Evolutionary conservation across 1,284 basidiomycete species (phyloP), one percentile per base, ranked within the genome.

Genomic region (Coniferiporia weirii): DNA sequence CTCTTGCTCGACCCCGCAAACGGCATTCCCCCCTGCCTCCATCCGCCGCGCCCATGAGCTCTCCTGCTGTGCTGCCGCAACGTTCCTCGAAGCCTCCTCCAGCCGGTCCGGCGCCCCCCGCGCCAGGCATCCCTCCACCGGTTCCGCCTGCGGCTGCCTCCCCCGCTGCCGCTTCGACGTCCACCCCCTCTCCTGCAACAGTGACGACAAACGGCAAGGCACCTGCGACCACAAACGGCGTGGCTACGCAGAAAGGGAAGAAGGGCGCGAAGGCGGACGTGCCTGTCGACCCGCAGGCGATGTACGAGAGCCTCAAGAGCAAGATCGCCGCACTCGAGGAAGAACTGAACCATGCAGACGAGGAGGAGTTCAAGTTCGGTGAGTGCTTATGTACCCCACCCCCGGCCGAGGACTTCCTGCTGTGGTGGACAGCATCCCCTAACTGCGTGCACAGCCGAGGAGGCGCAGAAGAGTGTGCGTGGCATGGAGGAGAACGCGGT

Each of bases 251-350:
- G 48, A 56, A 65, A 51, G 55, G 52, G 66, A 64, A 63, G 44
- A 88, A 86, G 80, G 87, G 87, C 76, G 86, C 82, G 70, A 79
- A 76, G 64, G 85, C 88, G 38, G 70, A 72, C 57, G 70, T 77
- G 17, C 84, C 85, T 10, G 80, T 90, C 54, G 89, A 91, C 72
- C 89, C 89, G 54, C 86, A 84, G 5, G 80, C 84, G 53, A 89
- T 92, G 87, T 91, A 91, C 69, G 89, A 92, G 72, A 89, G 84
- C 61, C 76, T 92, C 66, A 90, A 87, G 80, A 92, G 78, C 71
- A 79, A 89, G 71, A 92, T 92, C 72, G 89, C 90, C 4, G 89
- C 87, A 49, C 73, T 92, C 65, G 89, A 92, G 68, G 90, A 91
- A 71, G 89, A 91, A 68, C 86, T 89, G 66, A 86, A 87, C 7